Conservation (phyloP, 257 asterid genomes). For the Nyctanthes arbortristis region DNA sequence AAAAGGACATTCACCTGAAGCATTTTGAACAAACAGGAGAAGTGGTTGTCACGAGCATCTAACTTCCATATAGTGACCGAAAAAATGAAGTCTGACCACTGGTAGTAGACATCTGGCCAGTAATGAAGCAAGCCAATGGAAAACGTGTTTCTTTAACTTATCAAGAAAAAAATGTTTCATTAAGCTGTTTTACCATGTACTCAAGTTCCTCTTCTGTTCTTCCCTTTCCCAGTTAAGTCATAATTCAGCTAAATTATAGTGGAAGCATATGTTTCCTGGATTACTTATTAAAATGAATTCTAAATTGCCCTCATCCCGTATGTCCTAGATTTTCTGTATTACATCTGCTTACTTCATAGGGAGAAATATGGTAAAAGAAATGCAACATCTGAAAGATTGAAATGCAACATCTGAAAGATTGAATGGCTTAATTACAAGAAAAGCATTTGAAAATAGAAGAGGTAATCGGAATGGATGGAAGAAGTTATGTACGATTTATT, state of each 20-base stretch:
- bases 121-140: background rate
- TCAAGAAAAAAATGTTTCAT: background rate
- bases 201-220: background rate
- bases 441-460: too few relatives aligned
- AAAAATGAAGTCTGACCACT: background rate
- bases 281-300: constrained; percentile 4
- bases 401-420: too few relatives aligned
- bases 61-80: background rate
- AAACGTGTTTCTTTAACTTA: background rate
- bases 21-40: background rate
- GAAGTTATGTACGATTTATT: too few relatives aligned
- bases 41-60: background rate
- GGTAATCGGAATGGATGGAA: too few relatives aligned
- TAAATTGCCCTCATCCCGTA: constrained; percentile 4
- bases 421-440: too few relatives aligned
- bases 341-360: constrained; percentile 12
- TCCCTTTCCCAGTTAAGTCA: background rate
- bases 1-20: constrained; percentile 4
- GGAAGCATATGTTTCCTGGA: background rate
- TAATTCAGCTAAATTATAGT: background rate
- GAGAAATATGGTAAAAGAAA: background rate
- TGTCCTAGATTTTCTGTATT: background rate
- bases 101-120: background rate
- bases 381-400: background rate
- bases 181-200: background rate